Percentiles rank a stretch among this genome's conserved stretches.
phyloP scores from a whole-genome alignment of 352 stramenopile genomes.

The Blastocystis sp. region DNA sequence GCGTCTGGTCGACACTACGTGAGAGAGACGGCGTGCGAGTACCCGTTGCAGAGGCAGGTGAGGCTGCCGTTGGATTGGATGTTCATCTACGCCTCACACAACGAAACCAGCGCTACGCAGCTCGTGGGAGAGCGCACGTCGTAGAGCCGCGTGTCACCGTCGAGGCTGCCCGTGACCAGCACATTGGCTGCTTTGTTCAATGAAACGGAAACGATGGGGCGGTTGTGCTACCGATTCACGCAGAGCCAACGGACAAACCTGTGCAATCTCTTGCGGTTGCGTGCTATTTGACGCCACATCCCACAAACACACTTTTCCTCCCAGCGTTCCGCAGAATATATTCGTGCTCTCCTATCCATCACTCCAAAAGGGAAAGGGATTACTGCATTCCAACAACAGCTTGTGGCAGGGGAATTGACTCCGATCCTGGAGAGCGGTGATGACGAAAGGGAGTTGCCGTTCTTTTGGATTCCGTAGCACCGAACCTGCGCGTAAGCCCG shows the following conservation, averaged over 20 bases:
- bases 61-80: constrained; percentile 30
- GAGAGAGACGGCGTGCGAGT: neutral
- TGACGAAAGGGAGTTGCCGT: neutral
- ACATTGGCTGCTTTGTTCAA: constrained; percentile 38
- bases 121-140: constrained; percentile 21
- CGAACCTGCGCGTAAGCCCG: constrained; percentile 6
- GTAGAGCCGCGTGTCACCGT: constrained; percentile 34
- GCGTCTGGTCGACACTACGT: constrained; percentile 9
- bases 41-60: constrained; percentile 46
- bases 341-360: constrained; percentile 31
- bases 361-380: neutral
- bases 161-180: constrained; percentile 30
- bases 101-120: neutral
- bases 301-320: constrained; percentile 43
- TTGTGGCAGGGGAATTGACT: constrained; percentile 19
- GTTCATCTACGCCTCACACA: constrained; percentile 24
- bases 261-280: constrained; percentile 11
- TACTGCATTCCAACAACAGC: constrained; percentile 44
- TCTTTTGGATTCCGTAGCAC: constrained; percentile 8
- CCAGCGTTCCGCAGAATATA: constrained; percentile 8
- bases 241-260: neutral
- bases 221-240: constrained; percentile 13
- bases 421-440: neutral
- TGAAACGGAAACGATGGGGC: constrained; percentile 18
- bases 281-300: constrained; percentile 26